Evolutionary conservation across 129 eudicot species (phyloP).

Genomic region (Pseudognaphalium luteoalbum): DNA sequence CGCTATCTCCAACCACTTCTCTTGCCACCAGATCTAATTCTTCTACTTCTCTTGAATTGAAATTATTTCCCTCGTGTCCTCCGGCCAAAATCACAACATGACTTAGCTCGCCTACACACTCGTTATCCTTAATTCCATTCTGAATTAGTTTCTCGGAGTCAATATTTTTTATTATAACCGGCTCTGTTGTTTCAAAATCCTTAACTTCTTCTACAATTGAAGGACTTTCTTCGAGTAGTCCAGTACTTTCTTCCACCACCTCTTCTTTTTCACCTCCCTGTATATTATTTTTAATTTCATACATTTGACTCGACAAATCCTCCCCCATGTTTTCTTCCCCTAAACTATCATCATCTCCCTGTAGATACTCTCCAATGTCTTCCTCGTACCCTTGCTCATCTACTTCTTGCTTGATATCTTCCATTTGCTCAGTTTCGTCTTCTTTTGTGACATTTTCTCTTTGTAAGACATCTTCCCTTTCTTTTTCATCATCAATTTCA

Average conservation of each 20-base stretch:
- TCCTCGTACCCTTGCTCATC: constrained; percentile 27
- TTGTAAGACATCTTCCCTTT: too few relatives aligned
- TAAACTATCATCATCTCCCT: constrained; percentile 28
- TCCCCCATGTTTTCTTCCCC: constrained; percentile 1
- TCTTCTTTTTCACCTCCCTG: constrained; percentile 20
- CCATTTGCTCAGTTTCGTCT: constrained; percentile 17
- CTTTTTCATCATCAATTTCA: too few relatives aligned
- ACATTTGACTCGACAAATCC: background rate
- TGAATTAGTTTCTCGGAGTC: background rate
- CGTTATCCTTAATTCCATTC: constrained; percentile 13
- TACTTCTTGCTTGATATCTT: constrained; percentile 11
- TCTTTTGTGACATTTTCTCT: too few relatives aligned
- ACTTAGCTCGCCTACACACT: constrained; percentile 21
- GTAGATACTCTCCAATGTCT: constrained; percentile 26
- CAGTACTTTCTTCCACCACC: constrained; percentile 34
- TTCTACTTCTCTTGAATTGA: constrained; percentile 20
- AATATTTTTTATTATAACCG: constrained; percentile 14
- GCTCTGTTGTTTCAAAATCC: background rate
- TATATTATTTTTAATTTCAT: background rate
- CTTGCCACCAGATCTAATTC: constrained; percentile 25
- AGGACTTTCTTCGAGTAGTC: constrained; percentile 25
- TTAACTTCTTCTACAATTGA: background rate
- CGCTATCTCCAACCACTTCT: constrained; percentile 17
- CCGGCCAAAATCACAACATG: constrained; percentile 31
- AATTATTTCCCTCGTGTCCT: constrained; percentile 29